These are phyloP conservation scores for Quercus suber DNA, from an alignment of 306 rosid species.

Conservation along the genomic window DNA sequence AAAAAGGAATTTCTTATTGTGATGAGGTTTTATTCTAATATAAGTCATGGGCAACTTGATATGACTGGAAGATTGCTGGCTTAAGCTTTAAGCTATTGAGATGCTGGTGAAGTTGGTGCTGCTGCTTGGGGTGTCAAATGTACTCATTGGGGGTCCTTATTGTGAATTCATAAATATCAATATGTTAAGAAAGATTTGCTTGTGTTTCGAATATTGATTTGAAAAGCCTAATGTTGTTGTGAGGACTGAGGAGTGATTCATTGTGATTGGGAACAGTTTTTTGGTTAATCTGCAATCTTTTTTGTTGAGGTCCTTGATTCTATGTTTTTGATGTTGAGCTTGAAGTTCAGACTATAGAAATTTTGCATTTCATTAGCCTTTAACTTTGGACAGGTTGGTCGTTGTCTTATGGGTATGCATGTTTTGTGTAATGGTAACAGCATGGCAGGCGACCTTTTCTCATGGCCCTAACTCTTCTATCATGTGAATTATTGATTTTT, in stretches of 20 bases:
- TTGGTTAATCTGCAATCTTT: neutral
- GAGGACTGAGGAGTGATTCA: neutral
- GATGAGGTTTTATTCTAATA: too few species aligned
- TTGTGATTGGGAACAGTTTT: neutral
- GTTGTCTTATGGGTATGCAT: conserved; percentile 1
- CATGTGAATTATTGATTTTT: neutral
- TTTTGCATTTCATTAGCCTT: too few species aligned
- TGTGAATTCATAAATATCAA: neutral
- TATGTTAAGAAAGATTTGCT: neutral
- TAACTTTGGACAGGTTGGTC: neutral
- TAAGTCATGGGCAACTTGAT: neutral
- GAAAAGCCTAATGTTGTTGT: neutral
- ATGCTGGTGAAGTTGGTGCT: neutral
- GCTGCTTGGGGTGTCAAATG: neutral
- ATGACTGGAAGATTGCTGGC: neutral
- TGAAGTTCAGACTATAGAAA: neutral
- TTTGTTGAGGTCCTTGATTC: neutral
- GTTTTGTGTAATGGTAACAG: conserved; percentile 6
- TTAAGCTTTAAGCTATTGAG: neutral
- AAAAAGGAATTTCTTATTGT: neutral
- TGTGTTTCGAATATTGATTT: neutral
- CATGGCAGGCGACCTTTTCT: neutral
- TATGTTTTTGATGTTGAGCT: neutral
- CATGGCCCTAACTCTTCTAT: neutral
- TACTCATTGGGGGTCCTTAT: neutral